Evolutionary conservation across 495 filamentous ascomycete genomes (phyloP).

Genomic region (Neohortaea acidophila): DNA sequence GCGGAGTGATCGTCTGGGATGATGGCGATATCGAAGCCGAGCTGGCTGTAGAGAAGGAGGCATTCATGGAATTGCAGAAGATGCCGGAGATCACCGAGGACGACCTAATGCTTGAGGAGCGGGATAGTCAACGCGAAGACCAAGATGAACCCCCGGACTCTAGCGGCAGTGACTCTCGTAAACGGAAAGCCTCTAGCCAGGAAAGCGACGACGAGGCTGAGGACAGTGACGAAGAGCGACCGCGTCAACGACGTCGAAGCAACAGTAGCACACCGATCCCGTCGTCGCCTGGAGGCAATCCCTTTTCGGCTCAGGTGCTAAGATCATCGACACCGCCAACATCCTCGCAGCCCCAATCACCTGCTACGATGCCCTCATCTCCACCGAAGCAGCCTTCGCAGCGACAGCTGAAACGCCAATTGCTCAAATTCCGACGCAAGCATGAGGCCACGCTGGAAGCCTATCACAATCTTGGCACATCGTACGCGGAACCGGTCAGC

Average conservation of each 20-base stretch:
- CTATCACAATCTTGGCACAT: constrained; percentile 76
- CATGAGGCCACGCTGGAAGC: constrained; percentile 54
- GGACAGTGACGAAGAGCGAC: constrained; percentile 52
- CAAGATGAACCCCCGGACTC: constrained; percentile 29
- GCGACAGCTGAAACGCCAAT: constrained; percentile 48
- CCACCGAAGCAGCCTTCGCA: constrained; percentile 50
- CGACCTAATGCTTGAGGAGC: constrained; percentile 31
- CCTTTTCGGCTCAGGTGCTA: constrained; percentile 1
- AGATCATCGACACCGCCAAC: constrained; percentile 34
- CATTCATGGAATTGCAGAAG: constrained; percentile 63
- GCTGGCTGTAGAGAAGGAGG: constrained; percentile 54
- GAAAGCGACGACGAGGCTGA: constrained; percentile 50
- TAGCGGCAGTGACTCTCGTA: constrained; percentile 35
- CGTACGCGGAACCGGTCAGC: constrained; percentile 88
- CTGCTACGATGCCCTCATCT: constrained; percentile 24
- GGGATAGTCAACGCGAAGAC: constrained; percentile 31
- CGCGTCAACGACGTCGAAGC: constrained; percentile 63
- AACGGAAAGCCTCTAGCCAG: constrained; percentile 67
- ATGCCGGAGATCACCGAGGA: constrained; percentile 84
- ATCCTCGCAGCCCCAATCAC: constrained; percentile 27
- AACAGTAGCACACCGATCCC: constrained; percentile 31
- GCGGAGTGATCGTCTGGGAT: constrained; percentile 82
- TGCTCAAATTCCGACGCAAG: constrained; percentile 60
- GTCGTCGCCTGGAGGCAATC: constrained; percentile 44
- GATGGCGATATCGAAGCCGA: constrained; percentile 93